Percentiles rank a stretch among this genome's conserved stretches.
These are phyloP conservation scores for Trichoderma citrinoviride DNA, from an alignment of 2,329 filamentous ascomycete species.

Conservation along the genomic window DNA sequence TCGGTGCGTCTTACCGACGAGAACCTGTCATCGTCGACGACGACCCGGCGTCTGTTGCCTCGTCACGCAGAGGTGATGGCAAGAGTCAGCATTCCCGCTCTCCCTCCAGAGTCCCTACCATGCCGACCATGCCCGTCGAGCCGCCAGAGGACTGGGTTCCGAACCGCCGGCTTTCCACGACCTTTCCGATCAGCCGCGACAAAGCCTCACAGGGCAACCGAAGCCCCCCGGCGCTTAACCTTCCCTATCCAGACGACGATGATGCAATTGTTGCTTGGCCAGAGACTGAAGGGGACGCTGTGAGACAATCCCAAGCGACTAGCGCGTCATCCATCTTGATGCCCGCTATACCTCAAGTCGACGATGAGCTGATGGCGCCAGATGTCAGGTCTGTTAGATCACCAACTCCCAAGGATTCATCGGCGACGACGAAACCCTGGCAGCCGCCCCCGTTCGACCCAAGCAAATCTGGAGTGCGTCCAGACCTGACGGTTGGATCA, in stretches of 20 bases:
- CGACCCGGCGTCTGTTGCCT: conserved; percentile 30
- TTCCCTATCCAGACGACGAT: conserved; percentile 43
- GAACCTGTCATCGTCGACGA: conserved; percentile 32
- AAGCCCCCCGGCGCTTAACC: conserved; percentile 25
- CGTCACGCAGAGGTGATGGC: conserved; percentile 28
- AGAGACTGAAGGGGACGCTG: conserved; percentile 19
- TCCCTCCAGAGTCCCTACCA: conserved; percentile 38
- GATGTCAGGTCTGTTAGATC: neutral
- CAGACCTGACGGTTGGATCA: conserved; percentile 44
- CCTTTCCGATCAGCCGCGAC: conserved; percentile 32
- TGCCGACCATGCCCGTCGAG: conserved; percentile 34
- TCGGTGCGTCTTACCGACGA: neutral
- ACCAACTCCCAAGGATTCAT: conserved; percentile 10
- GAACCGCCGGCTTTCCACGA: conserved; percentile 31
- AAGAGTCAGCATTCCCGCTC: conserved; percentile 27
- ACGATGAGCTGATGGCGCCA: conserved; percentile 3
- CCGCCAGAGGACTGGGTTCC: conserved; percentile 6
- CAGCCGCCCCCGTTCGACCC: conserved; percentile 48
- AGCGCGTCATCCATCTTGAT: conserved; percentile 26
- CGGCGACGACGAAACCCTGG: conserved; percentile 39
- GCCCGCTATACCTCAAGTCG: conserved; percentile 25
- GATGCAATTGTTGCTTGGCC: conserved; percentile 28
- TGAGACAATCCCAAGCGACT: conserved; percentile 6
- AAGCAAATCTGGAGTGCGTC: conserved; percentile 32
- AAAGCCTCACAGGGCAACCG: conserved; percentile 25